A percentile compares a stretch with the other conserved stretches of the same genome.
Evolutionary conservation across 1,139 yeast species (phyloP).

Genomic region (Hyphopichia buzzinii): DNA sequence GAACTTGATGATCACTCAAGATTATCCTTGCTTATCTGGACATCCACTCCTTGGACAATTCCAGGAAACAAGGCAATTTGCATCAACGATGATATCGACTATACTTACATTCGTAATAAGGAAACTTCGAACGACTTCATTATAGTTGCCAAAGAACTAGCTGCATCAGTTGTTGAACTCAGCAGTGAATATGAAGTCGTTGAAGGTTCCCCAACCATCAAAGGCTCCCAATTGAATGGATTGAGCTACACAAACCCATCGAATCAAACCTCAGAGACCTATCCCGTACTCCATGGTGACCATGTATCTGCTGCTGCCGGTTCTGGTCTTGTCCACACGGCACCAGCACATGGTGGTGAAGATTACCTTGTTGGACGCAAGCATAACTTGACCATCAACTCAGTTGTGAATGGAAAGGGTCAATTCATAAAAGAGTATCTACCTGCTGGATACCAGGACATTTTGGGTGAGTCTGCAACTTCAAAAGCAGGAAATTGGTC

Average conservation of each 20-base stretch:
- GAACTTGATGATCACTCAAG: not conserved
- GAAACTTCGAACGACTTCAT: conserved; percentile 34
- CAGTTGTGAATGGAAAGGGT: conserved; percentile 81
- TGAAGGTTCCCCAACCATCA: conserved; percentile 15
- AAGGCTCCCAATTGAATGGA: conserved; percentile 47
- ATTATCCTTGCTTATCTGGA: conserved; percentile 66
- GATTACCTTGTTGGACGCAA: conserved; percentile 74
- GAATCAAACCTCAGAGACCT: conserved; percentile 26
- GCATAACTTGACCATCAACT: conserved; percentile 56
- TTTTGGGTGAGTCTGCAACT: conserved; percentile 62
- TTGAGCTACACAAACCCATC: conserved; percentile 59
- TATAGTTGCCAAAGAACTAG: conserved; percentile 50
- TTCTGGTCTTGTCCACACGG: conserved; percentile 94
- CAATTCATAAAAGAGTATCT: conserved; percentile 50
- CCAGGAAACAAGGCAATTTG: conserved; percentile 86
- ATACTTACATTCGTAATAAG: conserved; percentile 49
- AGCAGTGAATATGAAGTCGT: conserved; percentile 38
- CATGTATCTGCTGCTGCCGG: conserved; percentile 85
- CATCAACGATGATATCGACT: conserved; percentile 56
- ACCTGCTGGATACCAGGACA: conserved; percentile 36
- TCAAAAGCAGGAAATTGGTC: conserved; percentile 49
- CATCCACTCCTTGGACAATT: conserved; percentile 98
- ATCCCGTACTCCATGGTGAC: conserved; percentile 72
- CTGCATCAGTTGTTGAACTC: conserved; percentile 22
- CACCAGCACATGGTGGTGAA: conserved; percentile 97